Evolutionary conservation across 2,329 filamentous ascomycete genomes (phyloP).

Genomic region (Paramyrothecium roridum): DNA sequence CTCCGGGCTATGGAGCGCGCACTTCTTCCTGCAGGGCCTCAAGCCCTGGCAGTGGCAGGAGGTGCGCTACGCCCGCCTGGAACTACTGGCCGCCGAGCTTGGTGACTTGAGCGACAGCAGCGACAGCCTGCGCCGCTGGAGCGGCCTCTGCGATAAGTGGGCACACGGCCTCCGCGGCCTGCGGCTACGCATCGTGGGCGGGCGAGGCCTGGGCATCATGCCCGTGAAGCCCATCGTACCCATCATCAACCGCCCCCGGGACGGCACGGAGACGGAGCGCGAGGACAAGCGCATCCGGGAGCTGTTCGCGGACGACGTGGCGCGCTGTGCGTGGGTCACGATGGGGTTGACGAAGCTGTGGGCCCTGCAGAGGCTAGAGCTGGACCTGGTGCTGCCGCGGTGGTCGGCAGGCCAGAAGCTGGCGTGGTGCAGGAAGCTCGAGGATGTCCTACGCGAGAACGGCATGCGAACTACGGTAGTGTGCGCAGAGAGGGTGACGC

Average conservation of each 20-base stretch:
- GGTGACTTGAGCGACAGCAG: constrained; percentile 10
- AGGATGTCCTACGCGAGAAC: constrained; percentile 18
- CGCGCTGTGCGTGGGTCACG: constrained; percentile 12
- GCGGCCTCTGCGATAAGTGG: constrained; percentile 31
- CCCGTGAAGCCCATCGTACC: not conserved
- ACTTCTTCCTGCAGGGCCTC: constrained; percentile 29
- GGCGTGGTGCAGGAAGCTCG: constrained; percentile 30
- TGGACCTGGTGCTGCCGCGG: constrained; percentile 31
- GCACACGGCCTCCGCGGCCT: constrained; percentile 31
- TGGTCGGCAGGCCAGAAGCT: constrained; percentile 28
- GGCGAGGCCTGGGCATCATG: constrained; percentile 1
- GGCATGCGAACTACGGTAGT: constrained; percentile 13
- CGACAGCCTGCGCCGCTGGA: constrained; percentile 27
- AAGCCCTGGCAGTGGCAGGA: constrained; percentile 37
- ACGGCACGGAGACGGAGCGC: constrained; percentile 14
- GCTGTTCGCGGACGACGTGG: constrained; percentile 11
- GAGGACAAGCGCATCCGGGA: constrained; percentile 12
- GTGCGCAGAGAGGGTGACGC: constrained; percentile 18
- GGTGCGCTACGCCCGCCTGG: constrained; percentile 37
- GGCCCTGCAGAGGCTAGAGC: constrained; percentile 32
- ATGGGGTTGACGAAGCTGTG: constrained; percentile 27
- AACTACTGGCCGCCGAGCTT: constrained; percentile 36
- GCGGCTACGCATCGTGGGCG: constrained; percentile 33
- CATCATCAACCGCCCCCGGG: not conserved
- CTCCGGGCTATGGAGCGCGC: constrained; percentile 38